Evolutionary conservation across 352 stramenopile genomes (phyloP).

Genomic region (Phytophthora sp.): DNA sequence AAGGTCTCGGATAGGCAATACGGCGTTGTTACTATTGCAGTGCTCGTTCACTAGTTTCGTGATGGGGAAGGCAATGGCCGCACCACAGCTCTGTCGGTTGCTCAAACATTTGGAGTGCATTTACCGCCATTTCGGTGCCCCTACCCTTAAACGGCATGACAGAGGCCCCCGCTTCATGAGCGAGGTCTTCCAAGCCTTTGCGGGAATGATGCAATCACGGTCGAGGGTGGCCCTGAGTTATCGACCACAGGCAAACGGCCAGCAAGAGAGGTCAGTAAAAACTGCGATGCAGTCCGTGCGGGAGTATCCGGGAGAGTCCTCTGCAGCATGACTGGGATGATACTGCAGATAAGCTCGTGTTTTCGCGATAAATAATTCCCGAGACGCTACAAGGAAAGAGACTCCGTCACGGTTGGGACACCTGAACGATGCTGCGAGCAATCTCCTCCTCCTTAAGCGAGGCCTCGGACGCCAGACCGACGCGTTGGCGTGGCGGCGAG

Average conservation of each 20-base stretch:
- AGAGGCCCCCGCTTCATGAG: too few relatives aligned
- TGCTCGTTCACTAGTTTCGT: constrained; percentile 10
- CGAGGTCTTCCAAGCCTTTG: too few relatives aligned
- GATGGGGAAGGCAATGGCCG: constrained; percentile 3
- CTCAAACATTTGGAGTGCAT: background rate
- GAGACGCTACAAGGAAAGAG: background rate
- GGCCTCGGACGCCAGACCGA: background rate
- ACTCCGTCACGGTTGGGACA: background rate
- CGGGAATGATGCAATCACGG: too few relatives aligned
- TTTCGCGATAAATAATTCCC: background rate
- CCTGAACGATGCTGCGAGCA: background rate
- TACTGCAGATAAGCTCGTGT: constrained; percentile 1
- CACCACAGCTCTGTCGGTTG: background rate
- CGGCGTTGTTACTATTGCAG: constrained; percentile 7
- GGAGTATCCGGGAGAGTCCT: constrained; percentile 6
- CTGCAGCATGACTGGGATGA: constrained; percentile 10
- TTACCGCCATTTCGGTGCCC: too few relatives aligned
- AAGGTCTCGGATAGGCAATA: background rate
- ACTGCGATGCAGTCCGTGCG: background rate
- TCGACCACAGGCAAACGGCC: too few relatives aligned
- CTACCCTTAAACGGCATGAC: too few relatives aligned
- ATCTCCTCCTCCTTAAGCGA: too few relatives aligned
- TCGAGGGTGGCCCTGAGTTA: too few relatives aligned
- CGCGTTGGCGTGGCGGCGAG: constrained; percentile 3
- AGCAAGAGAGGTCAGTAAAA: constrained; percentile 13